These are phyloP conservation scores for Botryosphaeria dothidea DNA, from an alignment of 2,329 filamentous ascomycete genomes.

Conservation along the genomic window DNA sequence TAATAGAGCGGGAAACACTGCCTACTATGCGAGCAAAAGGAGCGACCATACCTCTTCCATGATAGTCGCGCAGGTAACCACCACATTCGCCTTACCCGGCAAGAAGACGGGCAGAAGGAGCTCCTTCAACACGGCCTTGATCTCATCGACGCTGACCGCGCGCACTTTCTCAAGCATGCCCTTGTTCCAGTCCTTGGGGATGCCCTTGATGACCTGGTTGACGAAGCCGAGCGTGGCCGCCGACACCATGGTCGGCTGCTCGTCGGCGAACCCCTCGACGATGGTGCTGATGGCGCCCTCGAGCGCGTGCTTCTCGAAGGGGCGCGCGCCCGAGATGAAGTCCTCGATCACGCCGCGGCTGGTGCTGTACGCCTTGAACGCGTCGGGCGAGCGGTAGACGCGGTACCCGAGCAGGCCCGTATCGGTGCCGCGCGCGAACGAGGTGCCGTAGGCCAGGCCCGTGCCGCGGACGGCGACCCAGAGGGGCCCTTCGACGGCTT, in stretches of 20 bases:
- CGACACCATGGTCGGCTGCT: conserved; percentile 79
- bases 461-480: conserved; percentile 93
- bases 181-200: conserved; percentile 76
- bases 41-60: conserved; percentile 73
- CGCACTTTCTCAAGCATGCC: conserved; percentile 76
- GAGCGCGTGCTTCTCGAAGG: conserved; percentile 78
- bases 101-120: conserved; percentile 79
- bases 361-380: conserved; percentile 79
- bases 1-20: too few relatives aligned
- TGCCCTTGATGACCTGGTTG: conserved; percentile 72
- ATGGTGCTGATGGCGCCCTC: conserved; percentile 91
- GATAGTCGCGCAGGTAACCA: conserved; percentile 83
- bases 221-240: conserved; percentile 85
- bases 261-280: conserved; percentile 81
- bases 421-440: conserved; percentile 75
- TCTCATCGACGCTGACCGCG: conserved; percentile 72
- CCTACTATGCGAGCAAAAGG: too few relatives aligned
- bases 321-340: conserved; percentile 69
- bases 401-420: conserved; percentile 79
- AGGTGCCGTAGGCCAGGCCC: conserved; percentile 86
- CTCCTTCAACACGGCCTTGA: conserved; percentile 71
- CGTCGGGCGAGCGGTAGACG: conserved; percentile 88
- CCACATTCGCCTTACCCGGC: conserved; percentile 76
- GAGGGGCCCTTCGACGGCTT: conserved; percentile 88
- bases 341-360: conserved; percentile 73